A percentile compares a stretch with the other conserved stretches of the same genome.
Evolutionary conservation across 2,329 filamentous ascomycete species (phyloP).

Genomic region (Lachnellula occidentalis): DNA sequence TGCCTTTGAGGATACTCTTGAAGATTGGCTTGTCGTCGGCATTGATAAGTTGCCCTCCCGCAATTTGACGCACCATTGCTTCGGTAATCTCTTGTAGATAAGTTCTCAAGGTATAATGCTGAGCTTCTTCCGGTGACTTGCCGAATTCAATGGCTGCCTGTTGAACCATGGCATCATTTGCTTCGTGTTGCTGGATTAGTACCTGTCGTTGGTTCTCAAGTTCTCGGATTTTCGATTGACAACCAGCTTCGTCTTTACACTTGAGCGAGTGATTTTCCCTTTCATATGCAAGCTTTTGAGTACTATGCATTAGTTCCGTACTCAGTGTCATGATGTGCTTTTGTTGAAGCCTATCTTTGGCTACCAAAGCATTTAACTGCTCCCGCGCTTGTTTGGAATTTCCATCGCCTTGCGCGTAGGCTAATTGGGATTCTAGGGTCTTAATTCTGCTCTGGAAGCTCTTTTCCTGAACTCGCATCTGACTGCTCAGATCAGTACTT

Average conservation of each 20-base stretch:
- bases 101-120: constrained; percentile 3
- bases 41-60: neutral
- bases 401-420: neutral
- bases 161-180: constrained; percentile 7
- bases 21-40: neutral
- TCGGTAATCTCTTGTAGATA: constrained; percentile 8
- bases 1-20: neutral
- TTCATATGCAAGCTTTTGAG: constrained; percentile 2
- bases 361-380: neutral
- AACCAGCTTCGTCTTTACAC: constrained; percentile 1
- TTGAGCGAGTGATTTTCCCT: neutral
- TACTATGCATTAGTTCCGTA: neutral
- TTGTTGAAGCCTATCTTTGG: neutral
- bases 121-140: constrained; percentile 1
- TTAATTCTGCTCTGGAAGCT: neutral
- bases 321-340: neutral
- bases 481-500: neutral
- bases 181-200: neutral
- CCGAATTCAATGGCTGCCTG: constrained; percentile 5
- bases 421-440: neutral
- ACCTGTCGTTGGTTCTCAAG: constrained; percentile 1
- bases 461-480: neutral
- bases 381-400: neutral
- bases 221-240: neutral
- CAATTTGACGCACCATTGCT: constrained; percentile 6